Base-by-base conservation (phyloP, 1,139 yeast genomes). In the Debaryomyces singareniensis region DNA sequence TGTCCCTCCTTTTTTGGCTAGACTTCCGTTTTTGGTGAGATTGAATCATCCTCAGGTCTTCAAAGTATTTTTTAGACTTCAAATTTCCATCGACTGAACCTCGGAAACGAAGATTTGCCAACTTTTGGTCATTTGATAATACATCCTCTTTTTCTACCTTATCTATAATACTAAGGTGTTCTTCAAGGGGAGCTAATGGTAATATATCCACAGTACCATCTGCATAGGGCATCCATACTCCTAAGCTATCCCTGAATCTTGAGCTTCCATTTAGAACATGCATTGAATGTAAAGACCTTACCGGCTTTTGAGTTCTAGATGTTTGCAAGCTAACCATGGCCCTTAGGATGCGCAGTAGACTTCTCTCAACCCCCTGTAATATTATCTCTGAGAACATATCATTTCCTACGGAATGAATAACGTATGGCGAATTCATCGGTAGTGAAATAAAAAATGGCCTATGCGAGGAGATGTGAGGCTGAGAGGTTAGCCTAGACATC, bases 221-320 rank as follows among this genome's bases (percentile, higher is more conserved):
- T 0, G 91, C 87, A 49, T 81, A 83, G 0, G 77, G 70, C 0
- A 73, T 50, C 93, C 93, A 83, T 4, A 73, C 64, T 0, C 87
- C 91, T 34, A 78, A 47, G 15, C 85, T 66, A 25, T 68, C 58
- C 1, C 77, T 63, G 41, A 71, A 72, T 31, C 87, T 57, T 0
- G 85, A 73, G 20, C 66, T 66, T 4, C 89, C 89, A 34, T 72
- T 68, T 9, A 78, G 45, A 2, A 76, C 61, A 32, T 71, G 68
- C 61, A 77, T 68, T 0, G 79, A 56, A 26, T 69, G 70, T 16
- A 78, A 49, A 2, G 80, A 72, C 28, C 68, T 56, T 2, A 78
- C 61, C 0, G 86, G 76, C 12, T 61, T 54, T 24, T 69, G 74
- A 3, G 54, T 47, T 4, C 38, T 35, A 6, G 48, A 43, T 0